These are phyloP conservation scores for Aspergillus eucalypticola DNA, from an alignment of 2,329 filamentous ascomycete genomes.

Conservation along the genomic window DNA sequence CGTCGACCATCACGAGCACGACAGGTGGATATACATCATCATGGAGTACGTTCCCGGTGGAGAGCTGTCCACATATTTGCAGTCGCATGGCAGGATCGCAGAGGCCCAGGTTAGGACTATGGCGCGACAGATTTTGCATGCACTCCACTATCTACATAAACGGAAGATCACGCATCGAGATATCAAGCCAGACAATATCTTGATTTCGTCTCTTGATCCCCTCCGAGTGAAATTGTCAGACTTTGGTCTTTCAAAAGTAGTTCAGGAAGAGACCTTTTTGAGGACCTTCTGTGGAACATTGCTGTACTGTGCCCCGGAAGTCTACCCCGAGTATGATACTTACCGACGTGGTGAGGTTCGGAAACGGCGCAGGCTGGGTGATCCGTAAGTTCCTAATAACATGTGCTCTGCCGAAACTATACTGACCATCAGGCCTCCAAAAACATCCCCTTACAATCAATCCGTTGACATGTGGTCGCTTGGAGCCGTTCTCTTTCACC, in stretches of 20 bases:
- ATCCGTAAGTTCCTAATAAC: slow-evolving; percentile 39
- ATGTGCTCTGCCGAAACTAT: neutral
- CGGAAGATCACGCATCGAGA: slow-evolving; percentile 96
- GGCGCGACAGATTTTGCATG: slow-evolving; percentile 68
- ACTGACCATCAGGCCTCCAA: slow-evolving; percentile 42
- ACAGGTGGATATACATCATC: slow-evolving; percentile 84
- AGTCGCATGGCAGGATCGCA: slow-evolving; percentile 60
- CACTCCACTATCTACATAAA: slow-evolving; percentile 80
- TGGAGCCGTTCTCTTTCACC: slow-evolving; percentile 85
- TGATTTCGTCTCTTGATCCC: slow-evolving; percentile 72
- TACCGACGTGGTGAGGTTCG: slow-evolving; percentile 62
- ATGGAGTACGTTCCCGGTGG: slow-evolving; percentile 90
- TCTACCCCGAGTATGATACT: slow-evolving; percentile 81
- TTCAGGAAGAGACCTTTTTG: slow-evolving; percentile 87
- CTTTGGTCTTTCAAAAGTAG: slow-evolving; percentile 93
- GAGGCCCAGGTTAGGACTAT: slow-evolving; percentile 72
- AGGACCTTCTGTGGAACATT: slow-evolving; percentile 96
- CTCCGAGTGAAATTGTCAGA: slow-evolving; percentile 89
- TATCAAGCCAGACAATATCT: slow-evolving; percentile 96
- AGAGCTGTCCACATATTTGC: slow-evolving; percentile 75
- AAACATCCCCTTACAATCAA: slow-evolving; percentile 73
- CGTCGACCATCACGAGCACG: slow-evolving; percentile 82
- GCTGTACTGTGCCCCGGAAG: slow-evolving; percentile 93
- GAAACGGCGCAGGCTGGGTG: slow-evolving; percentile 60
- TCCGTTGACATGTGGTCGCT: slow-evolving; percentile 97